Evolutionary conservation across 2,329 filamentous ascomycete genomes (phyloP), one percentile per base, ranked within the genome.

Genomic region (Botrytis hyacinthi): DNA sequence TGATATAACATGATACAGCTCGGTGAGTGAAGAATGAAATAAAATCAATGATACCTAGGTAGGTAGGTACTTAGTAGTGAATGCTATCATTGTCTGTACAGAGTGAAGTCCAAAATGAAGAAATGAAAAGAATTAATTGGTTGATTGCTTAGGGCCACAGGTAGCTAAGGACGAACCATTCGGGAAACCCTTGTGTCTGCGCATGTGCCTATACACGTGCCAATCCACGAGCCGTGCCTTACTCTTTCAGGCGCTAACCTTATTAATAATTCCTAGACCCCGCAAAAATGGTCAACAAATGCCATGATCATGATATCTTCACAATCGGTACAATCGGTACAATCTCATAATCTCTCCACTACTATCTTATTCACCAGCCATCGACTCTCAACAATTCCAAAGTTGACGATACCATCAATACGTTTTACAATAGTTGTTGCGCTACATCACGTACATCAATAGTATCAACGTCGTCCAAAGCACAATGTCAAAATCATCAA

Each of bases 401-500:
- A 22, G 4, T 46, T 26, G 61, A 44, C 8, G 4, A 46, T 26
- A 32, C n/a, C 37, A 22, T 18, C 61, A 22, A 18, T 32, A 32
- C 26, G 12, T 46, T 10, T 40, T 2, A 1, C 22, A 40, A 62
- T 2, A 40, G 1, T 9, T 20, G 4, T 62, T 62, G 60, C 2
- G 7, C 16, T 10, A n/a, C 26, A 67, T 67, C 32, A 12, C 9
- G 0, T 26, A 37, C n/a, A 37, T n/a, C 40, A n/a, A 40, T 9
- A 60, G 10, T 18, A 65, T 20, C 61, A 32, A 1, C 44, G 5
- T 29, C 16, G 12, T 18, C 10, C 16, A 62, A 16, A 26, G 14
- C n/a, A 54, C 37, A 71, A 35, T 62, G 68, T 68, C 40, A 71
- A 75, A 73, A 51, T 80, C 79, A 74, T 74, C 75, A 63, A 75